A percentile compares a stretch with the other conserved stretches of the same genome.
Evolutionary conservation across 371 early-diverging fungal species (phyloP).

Genomic region (Zychaea mexicana): DNA sequence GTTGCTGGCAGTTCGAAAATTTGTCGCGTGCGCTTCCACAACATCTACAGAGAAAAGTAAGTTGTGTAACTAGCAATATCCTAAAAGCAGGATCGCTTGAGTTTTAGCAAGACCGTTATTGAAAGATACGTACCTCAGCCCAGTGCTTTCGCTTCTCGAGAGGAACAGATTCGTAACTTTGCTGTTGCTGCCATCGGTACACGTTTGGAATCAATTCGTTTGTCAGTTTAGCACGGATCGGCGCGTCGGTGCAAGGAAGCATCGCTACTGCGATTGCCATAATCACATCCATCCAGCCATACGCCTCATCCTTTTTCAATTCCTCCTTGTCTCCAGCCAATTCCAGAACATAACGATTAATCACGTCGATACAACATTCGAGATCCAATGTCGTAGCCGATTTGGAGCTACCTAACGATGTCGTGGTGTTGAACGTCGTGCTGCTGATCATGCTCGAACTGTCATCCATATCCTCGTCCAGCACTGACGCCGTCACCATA

Average conservation of each 20-base stretch:
- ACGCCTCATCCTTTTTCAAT: conserved; percentile 18
- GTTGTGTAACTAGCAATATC: background rate
- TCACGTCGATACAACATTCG: conserved; percentile 39
- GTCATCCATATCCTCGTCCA: conserved; percentile 16
- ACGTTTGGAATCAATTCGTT: conserved; percentile 43
- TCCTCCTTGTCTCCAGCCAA: conserved; percentile 11
- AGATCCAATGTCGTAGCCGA: conserved; percentile 31
- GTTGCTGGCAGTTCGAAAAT: conserved; percentile 52
- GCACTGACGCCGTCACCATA: conserved; percentile 13
- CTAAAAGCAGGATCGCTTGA: too few relatives aligned
- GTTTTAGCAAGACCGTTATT: too few relatives aligned
- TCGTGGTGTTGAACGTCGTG: conserved; percentile 2
- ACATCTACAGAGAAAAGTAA: conserved; percentile 23
- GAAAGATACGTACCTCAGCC: conserved; percentile 46
- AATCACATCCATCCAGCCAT: conserved; percentile 39
- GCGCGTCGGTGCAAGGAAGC: conserved; percentile 45
- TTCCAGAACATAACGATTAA: conserved; percentile 31
- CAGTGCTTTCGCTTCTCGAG: conserved; percentile 27
- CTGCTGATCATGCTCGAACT: conserved; percentile 15
- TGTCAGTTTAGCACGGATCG: conserved; percentile 33
- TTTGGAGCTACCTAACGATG: background rate
- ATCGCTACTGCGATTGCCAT: conserved; percentile 37
- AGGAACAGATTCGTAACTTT: conserved; percentile 5
- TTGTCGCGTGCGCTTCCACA: conserved; percentile 46
- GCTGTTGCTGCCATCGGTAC: conserved; percentile 36